These are phyloP conservation scores for Glycine latifolia DNA, from an alignment of 306 rosid species.

Conservation along the genomic window DNA sequence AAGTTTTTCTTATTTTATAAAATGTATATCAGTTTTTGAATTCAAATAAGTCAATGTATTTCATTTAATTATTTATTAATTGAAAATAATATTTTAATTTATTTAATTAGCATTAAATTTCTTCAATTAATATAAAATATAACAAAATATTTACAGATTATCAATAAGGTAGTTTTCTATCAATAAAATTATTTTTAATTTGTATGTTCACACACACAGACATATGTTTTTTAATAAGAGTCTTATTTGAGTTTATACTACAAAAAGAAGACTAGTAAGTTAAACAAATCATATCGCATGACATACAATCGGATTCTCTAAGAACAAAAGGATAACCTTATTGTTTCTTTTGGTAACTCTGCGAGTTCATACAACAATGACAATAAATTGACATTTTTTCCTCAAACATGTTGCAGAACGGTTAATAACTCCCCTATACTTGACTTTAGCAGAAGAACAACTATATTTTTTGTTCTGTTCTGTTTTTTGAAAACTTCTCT, in stretches of 20 bases:
- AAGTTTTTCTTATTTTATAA: neutral
- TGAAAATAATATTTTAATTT: neutral
- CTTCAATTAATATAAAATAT: neutral
- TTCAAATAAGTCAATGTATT: neutral
- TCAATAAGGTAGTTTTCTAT: no score
- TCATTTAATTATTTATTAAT: neutral
- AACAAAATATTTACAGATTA: neutral
- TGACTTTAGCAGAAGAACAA: neutral
- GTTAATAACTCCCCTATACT: neutral
- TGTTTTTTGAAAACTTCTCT: neutral
- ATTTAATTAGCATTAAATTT: neutral
- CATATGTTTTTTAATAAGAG: no score
- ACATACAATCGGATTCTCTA: no score
- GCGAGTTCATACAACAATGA: neutral
- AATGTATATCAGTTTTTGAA: neutral
- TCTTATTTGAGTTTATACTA: no score
- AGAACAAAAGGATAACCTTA: neutral
- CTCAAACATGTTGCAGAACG: neutral
- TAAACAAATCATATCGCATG: no score
- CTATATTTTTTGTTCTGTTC: neutral
- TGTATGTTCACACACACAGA: no score
- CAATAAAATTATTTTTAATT: no score
- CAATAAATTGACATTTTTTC: neutral
- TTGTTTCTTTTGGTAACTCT: neutral
- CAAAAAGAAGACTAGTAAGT: no score